Percentiles rank a stretch among this genome's conserved stretches.
phyloP scores from a whole-genome alignment of 192 early-diverging fungal species.

The Entomortierella chlamydospora region DNA sequence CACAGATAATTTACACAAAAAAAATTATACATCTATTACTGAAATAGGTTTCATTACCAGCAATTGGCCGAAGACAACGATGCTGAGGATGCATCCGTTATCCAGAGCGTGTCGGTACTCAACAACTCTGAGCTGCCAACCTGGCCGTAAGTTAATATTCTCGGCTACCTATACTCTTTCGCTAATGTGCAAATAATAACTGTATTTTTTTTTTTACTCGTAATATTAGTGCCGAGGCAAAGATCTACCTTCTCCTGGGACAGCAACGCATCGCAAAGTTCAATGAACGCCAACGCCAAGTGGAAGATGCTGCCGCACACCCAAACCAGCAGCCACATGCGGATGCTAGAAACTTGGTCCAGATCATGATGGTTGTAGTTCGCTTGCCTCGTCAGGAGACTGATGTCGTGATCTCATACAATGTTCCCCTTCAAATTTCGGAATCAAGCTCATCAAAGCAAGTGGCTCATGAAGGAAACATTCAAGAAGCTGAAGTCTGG shows the following conservation, averaged over 20 bases:
- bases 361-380: constrained; percentile 77
- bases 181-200: no score
- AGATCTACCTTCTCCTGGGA: constrained; percentile 68
- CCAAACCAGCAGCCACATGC: not conserved
- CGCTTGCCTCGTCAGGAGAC: constrained; percentile 74
- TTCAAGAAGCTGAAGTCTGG: constrained; percentile 56
- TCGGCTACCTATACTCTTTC: no score
- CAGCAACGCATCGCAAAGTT: constrained; percentile 84
- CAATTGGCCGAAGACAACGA: constrained; percentile 86
- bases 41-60: constrained; percentile 77
- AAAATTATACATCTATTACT: constrained; percentile 5
- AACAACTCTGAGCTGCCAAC: constrained; percentile 56
- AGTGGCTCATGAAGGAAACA: constrained; percentile 35
- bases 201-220: not conserved
- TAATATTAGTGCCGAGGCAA: constrained; percentile 42
- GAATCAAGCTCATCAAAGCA: constrained; percentile 59
- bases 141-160: constrained; percentile 69
- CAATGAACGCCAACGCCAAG: constrained; percentile 64
- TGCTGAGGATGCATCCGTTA: constrained; percentile 60
- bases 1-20: not conserved
- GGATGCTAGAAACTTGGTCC: constrained; percentile 69
- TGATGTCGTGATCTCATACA: constrained; percentile 83
- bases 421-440: constrained; percentile 73
- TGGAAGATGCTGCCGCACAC: not conserved
- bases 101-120: constrained; percentile 56